A percentile compares a stretch with the other conserved stretches of the same genome.
phyloP scores from a whole-genome alignment of 345 rosid species.

The Boechera stricta region DNA sequence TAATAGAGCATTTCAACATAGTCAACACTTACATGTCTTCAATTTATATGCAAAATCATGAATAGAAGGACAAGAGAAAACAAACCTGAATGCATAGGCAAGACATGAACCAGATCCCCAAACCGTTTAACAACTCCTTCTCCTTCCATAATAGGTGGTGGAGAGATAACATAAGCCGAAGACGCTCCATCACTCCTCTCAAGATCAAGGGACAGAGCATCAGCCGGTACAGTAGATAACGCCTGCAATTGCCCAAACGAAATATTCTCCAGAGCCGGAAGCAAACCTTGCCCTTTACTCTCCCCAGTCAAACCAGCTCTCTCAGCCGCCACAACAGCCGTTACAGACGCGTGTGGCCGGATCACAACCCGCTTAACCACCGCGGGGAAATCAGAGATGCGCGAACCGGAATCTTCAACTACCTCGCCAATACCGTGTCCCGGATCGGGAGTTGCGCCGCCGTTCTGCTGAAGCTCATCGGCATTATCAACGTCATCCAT shows the following conservation, averaged over 20 bases:
- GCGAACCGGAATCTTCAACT: conserved; percentile 59
- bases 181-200: conserved; percentile 61
- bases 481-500: conserved; percentile 55
- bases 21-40: conserved; percentile 5
- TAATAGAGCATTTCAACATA: not conserved
- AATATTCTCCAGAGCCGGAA: conserved; percentile 60
- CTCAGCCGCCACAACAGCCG: conserved; percentile 67
- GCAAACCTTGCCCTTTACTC: conserved; percentile 48
- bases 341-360: conserved; percentile 74
- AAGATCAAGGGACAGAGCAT: conserved; percentile 53
- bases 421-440: conserved; percentile 61
- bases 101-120: conserved; percentile 69
- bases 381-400: conserved; percentile 73
- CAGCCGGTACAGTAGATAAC: conserved; percentile 71
- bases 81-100: conserved; percentile 97
- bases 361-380: conserved; percentile 67
- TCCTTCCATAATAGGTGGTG: conserved; percentile 86
- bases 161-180: conserved; percentile 62
- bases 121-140: conserved; percentile 82
- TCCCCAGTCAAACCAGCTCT: conserved; percentile 65
- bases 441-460: conserved; percentile 52
- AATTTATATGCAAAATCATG: conserved; percentile 4
- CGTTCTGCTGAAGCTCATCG: conserved; percentile 46
- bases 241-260: conserved; percentile 85
- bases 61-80: not conserved